Conservation (phyloP, 371 early-diverging fungal genomes). For the Circinella umbellata region DNA sequence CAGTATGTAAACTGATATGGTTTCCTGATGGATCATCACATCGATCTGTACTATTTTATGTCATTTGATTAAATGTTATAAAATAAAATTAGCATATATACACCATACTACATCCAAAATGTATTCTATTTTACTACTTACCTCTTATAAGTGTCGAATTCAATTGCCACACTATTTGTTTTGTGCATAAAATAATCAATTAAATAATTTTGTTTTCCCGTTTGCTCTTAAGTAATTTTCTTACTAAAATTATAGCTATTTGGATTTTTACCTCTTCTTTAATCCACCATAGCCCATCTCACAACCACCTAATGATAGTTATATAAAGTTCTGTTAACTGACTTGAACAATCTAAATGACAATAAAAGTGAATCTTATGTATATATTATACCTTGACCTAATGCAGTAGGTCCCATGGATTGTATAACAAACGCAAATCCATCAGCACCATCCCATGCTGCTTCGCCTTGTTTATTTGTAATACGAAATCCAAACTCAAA, state of each 20-base stretch:
- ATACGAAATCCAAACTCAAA: slow-evolving; percentile 47
- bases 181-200: neutral
- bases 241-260: neutral
- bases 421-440: slow-evolving; percentile 53
- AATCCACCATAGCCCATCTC: slow-evolving; percentile 53
- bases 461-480: slow-evolving; percentile 24
- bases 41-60: slow-evolving; percentile 39
- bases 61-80: neutral
- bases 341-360: too few species aligned
- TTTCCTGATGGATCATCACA: slow-evolving; percentile 56
- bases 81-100: neutral
- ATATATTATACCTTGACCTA: slow-evolving; percentile 35
- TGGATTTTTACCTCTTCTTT: slow-evolving; percentile 31
- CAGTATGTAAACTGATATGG: slow-evolving; percentile 56
- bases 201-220: neutral
- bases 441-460: slow-evolving; percentile 43
- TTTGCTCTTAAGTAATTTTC: too few species aligned
- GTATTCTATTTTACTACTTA: slow-evolving; percentile 12
- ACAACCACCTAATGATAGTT: slow-evolving; percentile 35
- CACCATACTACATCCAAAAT: too few species aligned
- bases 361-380: neutral
- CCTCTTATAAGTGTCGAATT: slow-evolving; percentile 62
- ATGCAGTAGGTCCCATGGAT: slow-evolving; percentile 21
- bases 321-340: too few species aligned
- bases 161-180: slow-evolving; percentile 49